phyloP scores from a whole-genome alignment of 139 green algal species.

The Picochlorum sp. region DNA sequence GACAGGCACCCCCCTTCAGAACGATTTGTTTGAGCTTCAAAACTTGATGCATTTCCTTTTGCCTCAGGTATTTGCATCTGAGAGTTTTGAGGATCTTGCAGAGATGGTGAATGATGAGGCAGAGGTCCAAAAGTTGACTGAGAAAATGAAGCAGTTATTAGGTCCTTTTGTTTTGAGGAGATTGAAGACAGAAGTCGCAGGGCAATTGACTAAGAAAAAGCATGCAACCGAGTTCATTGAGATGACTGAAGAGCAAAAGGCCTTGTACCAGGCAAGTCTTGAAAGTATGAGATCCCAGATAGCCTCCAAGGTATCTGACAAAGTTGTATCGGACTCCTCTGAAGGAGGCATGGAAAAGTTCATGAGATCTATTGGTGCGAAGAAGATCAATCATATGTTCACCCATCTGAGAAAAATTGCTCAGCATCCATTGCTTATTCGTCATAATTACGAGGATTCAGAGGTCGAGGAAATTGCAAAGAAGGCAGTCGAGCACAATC shows the following conservation, averaged over 20 bases:
- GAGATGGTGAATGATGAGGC: constrained; percentile 32
- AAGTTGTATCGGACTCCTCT: constrained; percentile 9
- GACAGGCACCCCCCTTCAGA: constrained; percentile 87
- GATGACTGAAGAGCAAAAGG: constrained; percentile 49
- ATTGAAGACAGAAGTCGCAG: constrained; percentile 81
- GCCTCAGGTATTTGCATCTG: constrained; percentile 58
- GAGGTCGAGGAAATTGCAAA: constrained; percentile 54
- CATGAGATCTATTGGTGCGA: constrained; percentile 35
- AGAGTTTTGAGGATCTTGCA: constrained; percentile 26
- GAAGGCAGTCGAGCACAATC: constrained; percentile 23
- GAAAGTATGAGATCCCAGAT: constrained; percentile 20
- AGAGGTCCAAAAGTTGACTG: constrained; percentile 40
- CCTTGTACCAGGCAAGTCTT: constrained; percentile 48
- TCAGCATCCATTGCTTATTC: constrained; percentile 88
- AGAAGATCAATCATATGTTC: constrained; percentile 82
- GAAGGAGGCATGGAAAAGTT: constrained; percentile 16
- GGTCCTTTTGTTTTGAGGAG: constrained; percentile 83
- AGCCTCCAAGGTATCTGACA: constrained; percentile 11
- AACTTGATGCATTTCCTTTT: constrained; percentile 83
- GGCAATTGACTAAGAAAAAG: constrained; percentile 69
- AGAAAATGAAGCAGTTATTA: constrained; percentile 75
- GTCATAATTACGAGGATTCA: constrained; percentile 54
- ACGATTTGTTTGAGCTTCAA: constrained; percentile 81
- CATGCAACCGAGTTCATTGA: constrained; percentile 46
- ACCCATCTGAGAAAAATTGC: constrained; percentile 87